These are phyloP conservation scores for Plantago major DNA, from an alignment of 257 asterid genomes.

Conservation along the genomic window DNA sequence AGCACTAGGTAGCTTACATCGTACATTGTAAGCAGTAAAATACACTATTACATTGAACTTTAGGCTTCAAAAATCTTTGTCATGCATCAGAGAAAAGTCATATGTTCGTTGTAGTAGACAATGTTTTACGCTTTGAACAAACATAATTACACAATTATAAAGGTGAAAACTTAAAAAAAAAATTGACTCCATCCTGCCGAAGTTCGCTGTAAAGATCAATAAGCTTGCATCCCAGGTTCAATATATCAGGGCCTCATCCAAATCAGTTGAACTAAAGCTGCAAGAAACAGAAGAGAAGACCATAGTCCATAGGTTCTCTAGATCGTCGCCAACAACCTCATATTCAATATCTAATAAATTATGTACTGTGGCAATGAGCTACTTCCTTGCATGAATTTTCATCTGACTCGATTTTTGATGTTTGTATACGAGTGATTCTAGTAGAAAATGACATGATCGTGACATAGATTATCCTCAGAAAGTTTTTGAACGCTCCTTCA, in stretches of 20 bases:
- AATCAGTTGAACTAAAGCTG: conserved; percentile 39
- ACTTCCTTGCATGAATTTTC: conserved; percentile 42
- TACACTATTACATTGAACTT: too few species aligned
- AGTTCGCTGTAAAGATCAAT: conserved; percentile 84
- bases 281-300: conserved; percentile 49
- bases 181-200: conserved; percentile 70
- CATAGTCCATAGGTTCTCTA: conserved; percentile 67
- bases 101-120: too few species aligned
- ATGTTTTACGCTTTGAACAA: background rate
- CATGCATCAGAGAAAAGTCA: too few species aligned
- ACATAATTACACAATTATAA: background rate
- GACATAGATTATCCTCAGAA: conserved; percentile 56
- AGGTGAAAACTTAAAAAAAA: background rate
- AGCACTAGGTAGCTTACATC: conserved; percentile 15
- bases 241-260: conserved; percentile 45
- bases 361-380: conserved; percentile 49
- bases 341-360: conserved; percentile 71
- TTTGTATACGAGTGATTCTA: conserved; percentile 32
- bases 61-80: too few species aligned
- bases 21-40: background rate
- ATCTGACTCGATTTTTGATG: conserved; percentile 31
- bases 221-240: conserved; percentile 60
- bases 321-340: conserved; percentile 74
- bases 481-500: conserved; percentile 65
- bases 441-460: conserved; percentile 46